Evolutionary conservation across 2,329 filamentous ascomycete genomes (phyloP), one percentile per base, ranked within the genome.

Genomic region (Aspergillus calidoustus): DNA sequence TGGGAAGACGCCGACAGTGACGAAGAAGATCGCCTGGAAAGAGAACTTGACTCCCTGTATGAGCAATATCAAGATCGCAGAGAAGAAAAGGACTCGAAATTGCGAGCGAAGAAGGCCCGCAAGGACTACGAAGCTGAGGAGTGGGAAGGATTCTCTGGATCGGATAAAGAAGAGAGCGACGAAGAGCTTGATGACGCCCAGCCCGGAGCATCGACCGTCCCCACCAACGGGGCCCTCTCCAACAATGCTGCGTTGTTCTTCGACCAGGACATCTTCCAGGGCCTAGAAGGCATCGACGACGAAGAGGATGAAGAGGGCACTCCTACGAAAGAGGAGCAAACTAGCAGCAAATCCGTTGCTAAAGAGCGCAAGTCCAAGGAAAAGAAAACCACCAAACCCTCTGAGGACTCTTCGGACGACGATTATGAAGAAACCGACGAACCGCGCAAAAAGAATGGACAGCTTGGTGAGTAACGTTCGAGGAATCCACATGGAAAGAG

Each of bases 211-310:
- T 66, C 74, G 38, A 64, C 70, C 30, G 48, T 46, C 22, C 50
- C 59, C 44, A 30, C 50, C 1, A 58, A 57, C 30, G 73, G 72
- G 23, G 88, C 86, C 11, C 82, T 98, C n/a, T 96, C 93, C 3
- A 93, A 89, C 75, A 87, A 92, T 65, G 95, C 95, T 8, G 86
- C 89, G 9, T 86, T 90, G 63, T 99, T 99, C 80, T 99, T 99
- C 76, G 90, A 91, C 69, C 94, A 97, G 74, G 93, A 97, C 68
- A 90, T 99, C 46, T 99, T 99, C 82, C 89, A 93, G 68, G 91
- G 88, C 44, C 88, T 98, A 57, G 87, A 87, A 23, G 91, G 87
- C 0, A 76, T 90, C 22, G 80, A 89, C 2, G 87, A 87, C 19
- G 82, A 86, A 28, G 81, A 84, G 7, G 78, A 79, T 9, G 79